phyloP scores from a whole-genome alignment of 176 grass and related monocot genomes.

The Rhynchospora pubera region DNA sequence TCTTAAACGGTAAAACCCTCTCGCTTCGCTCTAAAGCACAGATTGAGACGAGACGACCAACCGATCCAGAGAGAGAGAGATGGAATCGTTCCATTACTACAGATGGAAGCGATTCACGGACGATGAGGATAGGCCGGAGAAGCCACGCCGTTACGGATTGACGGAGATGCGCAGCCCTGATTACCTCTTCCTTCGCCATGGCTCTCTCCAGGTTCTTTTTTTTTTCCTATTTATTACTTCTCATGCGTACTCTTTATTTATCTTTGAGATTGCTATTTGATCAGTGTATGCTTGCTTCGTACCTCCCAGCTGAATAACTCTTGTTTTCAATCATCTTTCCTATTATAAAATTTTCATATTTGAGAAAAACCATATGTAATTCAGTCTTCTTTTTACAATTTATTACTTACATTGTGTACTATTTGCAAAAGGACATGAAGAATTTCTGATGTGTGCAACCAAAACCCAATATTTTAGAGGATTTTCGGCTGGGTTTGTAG shows the following conservation, averaged over 20 bases:
- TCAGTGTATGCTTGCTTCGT: neutral
- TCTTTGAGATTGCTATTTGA: too few species aligned
- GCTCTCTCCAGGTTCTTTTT: constrained; percentile 46
- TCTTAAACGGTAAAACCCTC: neutral
- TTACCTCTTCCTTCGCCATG: constrained; percentile 56
- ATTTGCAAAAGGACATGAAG: neutral
- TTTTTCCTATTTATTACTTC: neutral
- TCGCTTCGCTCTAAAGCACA: neutral
- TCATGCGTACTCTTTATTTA: neutral
- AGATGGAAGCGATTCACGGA: constrained; percentile 41
- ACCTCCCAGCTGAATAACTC: neutral
- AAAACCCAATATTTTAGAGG: too few species aligned
- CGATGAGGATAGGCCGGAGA: constrained; percentile 83
- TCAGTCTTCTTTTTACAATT: neutral
- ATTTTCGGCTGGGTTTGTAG: neutral
- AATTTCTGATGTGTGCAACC: neutral
- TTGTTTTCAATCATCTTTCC: neutral
- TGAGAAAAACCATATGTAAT: neutral
- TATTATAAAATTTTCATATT: neutral
- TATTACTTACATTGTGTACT: neutral
- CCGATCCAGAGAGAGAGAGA: constrained; percentile 3
- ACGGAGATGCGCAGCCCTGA: constrained; percentile 86
- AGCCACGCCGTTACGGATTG: constrained; percentile 77
- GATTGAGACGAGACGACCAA: too few species aligned
- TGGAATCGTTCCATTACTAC: constrained; percentile 27